Conservation (phyloP, 148 eudicot genomes). For the Dianthus caryophyllus region DNA sequence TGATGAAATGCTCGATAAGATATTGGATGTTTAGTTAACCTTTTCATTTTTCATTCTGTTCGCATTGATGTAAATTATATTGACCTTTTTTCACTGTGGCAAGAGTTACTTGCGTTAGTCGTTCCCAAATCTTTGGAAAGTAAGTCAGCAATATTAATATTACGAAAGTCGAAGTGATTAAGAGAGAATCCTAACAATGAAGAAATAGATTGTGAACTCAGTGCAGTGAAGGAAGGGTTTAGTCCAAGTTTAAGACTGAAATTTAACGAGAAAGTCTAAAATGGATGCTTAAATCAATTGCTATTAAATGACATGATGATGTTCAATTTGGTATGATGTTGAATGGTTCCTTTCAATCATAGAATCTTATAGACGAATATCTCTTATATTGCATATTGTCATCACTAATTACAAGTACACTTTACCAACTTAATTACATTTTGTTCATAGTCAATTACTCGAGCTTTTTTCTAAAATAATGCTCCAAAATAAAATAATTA, state of each 20-base stretch:
- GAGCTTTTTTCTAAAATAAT: too few species aligned
- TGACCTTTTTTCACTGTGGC: neutral
- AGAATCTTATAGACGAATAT: neutral
- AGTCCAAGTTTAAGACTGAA: neutral
- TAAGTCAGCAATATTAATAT: neutral
- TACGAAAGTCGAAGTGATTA: neutral
- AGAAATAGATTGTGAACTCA: neutral
- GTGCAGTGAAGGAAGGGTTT: neutral
- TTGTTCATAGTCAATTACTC: neutral
- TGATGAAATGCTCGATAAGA: too few species aligned
- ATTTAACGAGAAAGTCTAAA: constrained; percentile 10
- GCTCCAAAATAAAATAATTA: too few species aligned
- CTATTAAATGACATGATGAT: neutral
- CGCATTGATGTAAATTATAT: too few species aligned
- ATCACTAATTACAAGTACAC: constrained; percentile 8
- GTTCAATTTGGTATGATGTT: too few species aligned
- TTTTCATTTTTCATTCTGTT: too few species aligned
- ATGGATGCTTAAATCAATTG: too few species aligned
- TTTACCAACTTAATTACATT: neutral
- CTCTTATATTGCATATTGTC: neutral
- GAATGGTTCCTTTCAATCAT: constrained; percentile 4
- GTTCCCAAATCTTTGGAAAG: neutral
- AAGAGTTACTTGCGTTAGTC: neutral
- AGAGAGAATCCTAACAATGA: too few species aligned
- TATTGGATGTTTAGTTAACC: too few species aligned